Percentiles rank a stretch among this genome's conserved stretches.
Conservation (phyloP, 192 early-diverging fungal genomes). For the Phlyctochytrium planicorne region DNA sequence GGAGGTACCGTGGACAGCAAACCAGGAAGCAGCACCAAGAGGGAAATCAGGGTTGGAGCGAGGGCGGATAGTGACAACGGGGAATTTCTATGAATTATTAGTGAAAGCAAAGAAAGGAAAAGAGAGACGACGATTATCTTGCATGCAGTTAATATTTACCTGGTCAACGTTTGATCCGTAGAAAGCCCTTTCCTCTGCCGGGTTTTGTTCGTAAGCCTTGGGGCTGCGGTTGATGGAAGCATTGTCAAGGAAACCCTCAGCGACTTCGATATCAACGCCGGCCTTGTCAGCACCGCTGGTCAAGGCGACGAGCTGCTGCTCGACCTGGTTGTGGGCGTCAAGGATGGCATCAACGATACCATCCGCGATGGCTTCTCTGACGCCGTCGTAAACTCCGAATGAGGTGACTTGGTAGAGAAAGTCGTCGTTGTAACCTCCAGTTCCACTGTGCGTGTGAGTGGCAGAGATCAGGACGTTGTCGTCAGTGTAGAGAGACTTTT, state of each 20-base stretch:
- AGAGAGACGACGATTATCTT: conserved; percentile 19
- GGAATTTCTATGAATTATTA: conserved; percentile 4
- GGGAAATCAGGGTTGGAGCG: background rate
- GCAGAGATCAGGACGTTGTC: conserved; percentile 52
- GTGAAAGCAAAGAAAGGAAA: conserved; percentile 6
- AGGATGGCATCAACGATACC: conserved; percentile 38
- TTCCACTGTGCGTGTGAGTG: conserved; percentile 50
- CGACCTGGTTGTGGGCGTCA: conserved; percentile 34
- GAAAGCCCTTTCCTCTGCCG: conserved; percentile 36
- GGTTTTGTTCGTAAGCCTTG: conserved; percentile 39
- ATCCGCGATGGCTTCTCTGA: conserved; percentile 34
- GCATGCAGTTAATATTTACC: background rate
- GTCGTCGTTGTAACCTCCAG: conserved; percentile 43
- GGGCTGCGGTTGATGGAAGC: conserved; percentile 44
- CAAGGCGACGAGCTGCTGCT: conserved; percentile 6
- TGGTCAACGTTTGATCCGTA: conserved; percentile 41
- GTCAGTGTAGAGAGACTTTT: conserved; percentile 29
- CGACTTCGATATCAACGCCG: conserved; percentile 15
- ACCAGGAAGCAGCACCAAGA: conserved; percentile 34
- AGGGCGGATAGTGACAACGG: conserved; percentile 2
- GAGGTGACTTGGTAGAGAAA: conserved; percentile 24
- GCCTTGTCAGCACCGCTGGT: background rate
- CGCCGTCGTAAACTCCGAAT: background rate
- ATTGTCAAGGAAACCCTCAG: conserved; percentile 22
- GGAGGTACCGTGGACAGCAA: conserved; percentile 47